Evolutionary conservation across 208 protist species (phyloP).

Genomic region (Phytomonas serpens): DNA sequence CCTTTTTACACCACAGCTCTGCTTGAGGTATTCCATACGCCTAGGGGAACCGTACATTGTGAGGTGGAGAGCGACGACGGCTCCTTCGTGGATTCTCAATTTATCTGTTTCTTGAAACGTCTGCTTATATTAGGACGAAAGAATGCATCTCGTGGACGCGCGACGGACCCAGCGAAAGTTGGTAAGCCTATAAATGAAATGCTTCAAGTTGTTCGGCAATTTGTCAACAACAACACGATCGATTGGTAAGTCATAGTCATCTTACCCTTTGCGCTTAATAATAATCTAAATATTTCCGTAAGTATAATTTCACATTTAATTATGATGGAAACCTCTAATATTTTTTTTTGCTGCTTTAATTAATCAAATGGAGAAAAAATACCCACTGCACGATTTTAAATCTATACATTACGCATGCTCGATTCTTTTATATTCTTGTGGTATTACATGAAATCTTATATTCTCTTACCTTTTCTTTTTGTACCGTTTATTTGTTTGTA

Average conservation of each 20-base stretch:
- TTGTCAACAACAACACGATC: slow-evolving; percentile 30
- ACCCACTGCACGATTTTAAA: background rate
- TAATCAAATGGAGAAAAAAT: background rate
- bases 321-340: background rate
- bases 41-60: background rate
- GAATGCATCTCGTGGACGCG: slow-evolving; percentile 5
- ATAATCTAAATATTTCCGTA: background rate
- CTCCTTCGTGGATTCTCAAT: slow-evolving; percentile 21
- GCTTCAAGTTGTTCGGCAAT: slow-evolving; percentile 26
- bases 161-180: background rate
- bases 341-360: background rate
- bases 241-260: slow-evolving; percentile 31
- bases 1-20: background rate
- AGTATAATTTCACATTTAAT: background rate
- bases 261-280: background rate
- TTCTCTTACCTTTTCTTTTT: too few species aligned
- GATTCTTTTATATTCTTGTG: too few species aligned
- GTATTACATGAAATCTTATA: too few species aligned
- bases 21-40: background rate
- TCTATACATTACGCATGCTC: too few species aligned
- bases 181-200: slow-evolving; percentile 10
- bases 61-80: slow-evolving; percentile 22
- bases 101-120: slow-evolving; percentile 17
- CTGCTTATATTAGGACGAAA: slow-evolving; percentile 15
- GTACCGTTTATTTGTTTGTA: too few species aligned